These are phyloP conservation scores for Lachnellula occidentalis DNA, from an alignment of 2,329 filamentous ascomycete species.

Conservation along the genomic window DNA sequence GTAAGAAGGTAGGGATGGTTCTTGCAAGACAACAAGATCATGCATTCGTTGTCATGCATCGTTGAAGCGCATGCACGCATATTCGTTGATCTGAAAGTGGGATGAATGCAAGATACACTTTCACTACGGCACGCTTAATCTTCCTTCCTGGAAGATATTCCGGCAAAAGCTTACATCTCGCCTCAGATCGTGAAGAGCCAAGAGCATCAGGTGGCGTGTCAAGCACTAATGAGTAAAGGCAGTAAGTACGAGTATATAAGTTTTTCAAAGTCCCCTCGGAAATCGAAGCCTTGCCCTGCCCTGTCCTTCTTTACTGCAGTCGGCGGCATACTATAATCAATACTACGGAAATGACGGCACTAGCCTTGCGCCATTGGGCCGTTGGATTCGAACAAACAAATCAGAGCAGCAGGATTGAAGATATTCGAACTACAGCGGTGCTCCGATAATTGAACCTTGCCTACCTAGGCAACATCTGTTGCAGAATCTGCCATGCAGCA, in stretches of 20 bases:
- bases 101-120: background rate
- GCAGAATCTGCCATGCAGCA: background rate
- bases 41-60: background rate
- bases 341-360: slow-evolving; percentile 5
- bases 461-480: background rate
- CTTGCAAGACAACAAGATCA: background rate
- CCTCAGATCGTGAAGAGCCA: background rate
- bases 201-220: background rate
- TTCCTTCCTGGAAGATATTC: no score
- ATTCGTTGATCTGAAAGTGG: background rate
- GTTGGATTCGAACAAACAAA: slow-evolving; percentile 5
- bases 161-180: background rate
- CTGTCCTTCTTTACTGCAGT: background rate
- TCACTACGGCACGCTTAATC: background rate
- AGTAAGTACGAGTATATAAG: background rate
- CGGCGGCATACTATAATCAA: background rate
- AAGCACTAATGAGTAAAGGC: background rate
- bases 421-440: slow-evolving; percentile 1
- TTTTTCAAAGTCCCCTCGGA: background rate
- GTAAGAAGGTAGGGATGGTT: background rate
- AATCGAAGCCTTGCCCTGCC: background rate
- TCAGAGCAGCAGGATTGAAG: slow-evolving; percentile 6
- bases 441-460: slow-evolving; percentile 6
- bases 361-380: no score
- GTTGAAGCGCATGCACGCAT: background rate